Conservation (phyloP, 2,329 filamentous ascomycete genomes). For the Rutstroemia sydowiana region DNA sequence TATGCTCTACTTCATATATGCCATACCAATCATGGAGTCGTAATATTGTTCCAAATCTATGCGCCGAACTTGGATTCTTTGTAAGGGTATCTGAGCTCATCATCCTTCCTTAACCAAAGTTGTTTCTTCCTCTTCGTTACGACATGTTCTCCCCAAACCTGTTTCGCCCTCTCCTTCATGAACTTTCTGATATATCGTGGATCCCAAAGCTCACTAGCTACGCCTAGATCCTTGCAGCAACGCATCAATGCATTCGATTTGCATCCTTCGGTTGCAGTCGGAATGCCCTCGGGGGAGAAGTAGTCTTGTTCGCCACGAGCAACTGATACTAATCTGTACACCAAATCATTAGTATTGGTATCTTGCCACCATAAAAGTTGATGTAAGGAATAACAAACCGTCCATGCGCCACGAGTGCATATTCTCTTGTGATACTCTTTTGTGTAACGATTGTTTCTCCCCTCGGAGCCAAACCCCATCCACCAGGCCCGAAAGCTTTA, state of each 20-base stretch:
- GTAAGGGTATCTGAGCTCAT: slow-evolving; percentile 59
- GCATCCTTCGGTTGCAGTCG: slow-evolving; percentile 91
- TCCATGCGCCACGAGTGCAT: slow-evolving; percentile 81
- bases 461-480: slow-evolving; percentile 87
- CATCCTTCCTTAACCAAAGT: slow-evolving; percentile 80
- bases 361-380: neutral
- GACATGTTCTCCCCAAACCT: slow-evolving; percentile 85
- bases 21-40: neutral
- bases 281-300: slow-evolving; percentile 82
- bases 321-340: slow-evolving; percentile 72
- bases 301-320: slow-evolving; percentile 93
- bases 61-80: slow-evolving; percentile 37
- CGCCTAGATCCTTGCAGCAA: slow-evolving; percentile 95
- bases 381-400: slow-evolving; percentile 48
- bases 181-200: slow-evolving; percentile 82
- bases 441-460: slow-evolving; percentile 59
- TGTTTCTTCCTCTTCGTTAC: slow-evolving; percentile 82
- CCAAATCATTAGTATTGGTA: slow-evolving; percentile 8
- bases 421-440: slow-evolving; percentile 72
- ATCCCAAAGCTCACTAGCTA: slow-evolving; percentile 95
- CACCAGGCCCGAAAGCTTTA: slow-evolving; percentile 84
- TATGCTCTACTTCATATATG: neutral
- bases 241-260: slow-evolving; percentile 97
- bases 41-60: neutral
- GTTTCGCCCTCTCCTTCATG: slow-evolving; percentile 64